Base-by-base conservation (phyloP, 2,329 filamentous ascomycete genomes). In the Juglanconis sp. region DNA sequence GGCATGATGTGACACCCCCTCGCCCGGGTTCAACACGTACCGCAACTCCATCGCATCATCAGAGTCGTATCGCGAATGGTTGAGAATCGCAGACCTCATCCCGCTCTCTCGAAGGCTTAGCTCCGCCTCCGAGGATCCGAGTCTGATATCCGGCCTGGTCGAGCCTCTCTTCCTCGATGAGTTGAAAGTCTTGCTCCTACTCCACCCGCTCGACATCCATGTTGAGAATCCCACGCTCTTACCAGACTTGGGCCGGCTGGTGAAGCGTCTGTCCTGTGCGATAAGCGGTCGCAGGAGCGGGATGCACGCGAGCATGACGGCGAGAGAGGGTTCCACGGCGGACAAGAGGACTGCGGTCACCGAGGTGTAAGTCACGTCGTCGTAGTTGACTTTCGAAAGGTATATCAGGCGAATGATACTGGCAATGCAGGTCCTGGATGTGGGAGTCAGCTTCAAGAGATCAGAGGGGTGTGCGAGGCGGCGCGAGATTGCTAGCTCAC, bases 241-340 rank as follows among this genome's bases (percentile, higher is more conserved):
- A 6, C 13, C 8, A 1, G 35, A 38, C 24, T 10, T 17, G n/a
- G 10, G 2, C n/a, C 5, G 15, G 8, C 17, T 49, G 17, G 30
- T 44, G 5, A 38, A 35, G 35, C 55, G 47, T 34, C 13, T 17
- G 3, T 50, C 32, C 24, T 15, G 46, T 13, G 46, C 46, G 30
- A 57, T 48, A 4, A 79, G 68, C 5, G 76, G 75, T 1, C 75
- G 72, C 36, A 78, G 67, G 15, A 76, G 69, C 0, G 76, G 75
- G 24, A 78, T 67, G 57, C 74, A 78, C n/a, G 73, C 71, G 11
- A 75, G 64, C 7, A 71, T 71, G 10, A 79, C 70, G 40, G 70
- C 75, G 34, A 78, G 67, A 51, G 70, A 71, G 5, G 74, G 75
- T 64, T 78, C 76, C 67, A 72, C 17, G 9, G 69, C 70, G 15